Base-by-base conservation (phyloP, 1,139 yeast genomes). In the Yamadazyma sp. region DNA sequence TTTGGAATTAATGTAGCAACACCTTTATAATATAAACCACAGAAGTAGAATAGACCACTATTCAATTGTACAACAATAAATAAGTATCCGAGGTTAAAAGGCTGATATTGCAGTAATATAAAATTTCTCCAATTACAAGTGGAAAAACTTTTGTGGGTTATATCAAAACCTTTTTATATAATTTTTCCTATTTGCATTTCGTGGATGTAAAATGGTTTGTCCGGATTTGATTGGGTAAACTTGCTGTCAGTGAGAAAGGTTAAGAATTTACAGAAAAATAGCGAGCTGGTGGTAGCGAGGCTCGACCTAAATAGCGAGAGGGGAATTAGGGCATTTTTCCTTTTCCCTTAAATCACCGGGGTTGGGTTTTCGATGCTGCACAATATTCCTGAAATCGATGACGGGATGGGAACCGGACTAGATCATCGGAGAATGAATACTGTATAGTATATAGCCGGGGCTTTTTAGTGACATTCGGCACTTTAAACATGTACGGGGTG, bases 211-310 rank as follows among this genome's bases (percentile, higher is more conserved):
- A 27, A 32, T 26, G 37, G 40, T 27, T 30, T 35, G 26, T 34
- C 27, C 39, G 38, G 43, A 34, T 41, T 24, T 41, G 46, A 43
- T 41, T 41, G 47, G 47, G 20, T 18, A 18, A 10, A 18, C 22
- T 17, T 17, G 33, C 33, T 31, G 6, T 15, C 17, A 9, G 25
- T 15, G 27, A 22, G 18, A n/a, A 25, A 5, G 12, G 15, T n/a
- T 11, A n/a, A 4, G 28, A 12, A 12, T 25, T 25, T 25, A 4
- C 15, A n/a, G 14, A 7, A 15, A n/a, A 6, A 25, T 25, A 11
- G 28, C 25, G 12, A 23, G n/a, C n/a, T n/a, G n/a, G n/a, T n/a
- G n/a, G n/a, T n/a, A n/a, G n/a, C 22, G 22, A 27, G 7, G 17
- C 13, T 28, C 31, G 20, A 12, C 22, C 16, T 16, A 28, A 28